A percentile compares a stretch with the other conserved stretches of the same genome.
These are phyloP conservation scores for Vitis hybrid DNA, from an alignment of 177 flowering plant species.

Conservation along the genomic window DNA sequence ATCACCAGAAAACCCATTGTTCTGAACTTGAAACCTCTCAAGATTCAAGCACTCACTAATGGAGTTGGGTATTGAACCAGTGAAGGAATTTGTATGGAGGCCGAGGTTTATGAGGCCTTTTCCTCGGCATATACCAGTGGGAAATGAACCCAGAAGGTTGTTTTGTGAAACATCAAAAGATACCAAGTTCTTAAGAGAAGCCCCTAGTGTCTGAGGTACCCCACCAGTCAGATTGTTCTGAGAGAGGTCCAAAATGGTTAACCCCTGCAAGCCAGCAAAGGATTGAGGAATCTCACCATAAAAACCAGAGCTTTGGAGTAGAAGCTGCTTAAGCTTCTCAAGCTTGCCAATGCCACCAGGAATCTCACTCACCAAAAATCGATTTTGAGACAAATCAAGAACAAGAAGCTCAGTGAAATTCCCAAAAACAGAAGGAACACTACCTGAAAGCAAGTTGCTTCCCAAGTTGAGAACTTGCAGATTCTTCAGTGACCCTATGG, in stretches of 20 bases:
- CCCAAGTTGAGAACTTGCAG: constrained; percentile 72
- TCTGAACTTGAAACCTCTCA: constrained; percentile 79
- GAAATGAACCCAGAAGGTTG: constrained; percentile 66
- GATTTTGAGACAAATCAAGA: constrained; percentile 76
- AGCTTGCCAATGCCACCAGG: constrained; percentile 62
- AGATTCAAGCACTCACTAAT: constrained; percentile 57
- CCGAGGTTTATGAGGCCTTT: constrained; percentile 50
- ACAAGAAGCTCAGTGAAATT: constrained; percentile 61
- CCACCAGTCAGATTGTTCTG: constrained; percentile 73
- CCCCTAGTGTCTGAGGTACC: constrained; percentile 47
- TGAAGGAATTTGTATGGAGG: constrained; percentile 70
- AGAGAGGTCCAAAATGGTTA: constrained; percentile 69
- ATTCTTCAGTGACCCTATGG: constrained; percentile 45
- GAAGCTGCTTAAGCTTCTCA: constrained; percentile 57
- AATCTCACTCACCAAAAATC: constrained; percentile 60
- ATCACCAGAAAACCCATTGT: constrained; percentile 68
- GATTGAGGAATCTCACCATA: constrained; percentile 66
- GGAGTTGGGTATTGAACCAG: constrained; percentile 50
- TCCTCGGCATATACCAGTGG: constrained; percentile 55
- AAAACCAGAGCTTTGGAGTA: constrained; percentile 70
- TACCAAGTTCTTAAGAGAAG: constrained; percentile 41
- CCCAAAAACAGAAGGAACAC: constrained; percentile 50
- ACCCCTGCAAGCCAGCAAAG: constrained; percentile 46
- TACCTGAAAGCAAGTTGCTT: constrained; percentile 73
- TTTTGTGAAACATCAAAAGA: constrained; percentile 80